Base-by-base conservation (phyloP, 345 rosid genomes). In the Citrus sinensis region DNA sequence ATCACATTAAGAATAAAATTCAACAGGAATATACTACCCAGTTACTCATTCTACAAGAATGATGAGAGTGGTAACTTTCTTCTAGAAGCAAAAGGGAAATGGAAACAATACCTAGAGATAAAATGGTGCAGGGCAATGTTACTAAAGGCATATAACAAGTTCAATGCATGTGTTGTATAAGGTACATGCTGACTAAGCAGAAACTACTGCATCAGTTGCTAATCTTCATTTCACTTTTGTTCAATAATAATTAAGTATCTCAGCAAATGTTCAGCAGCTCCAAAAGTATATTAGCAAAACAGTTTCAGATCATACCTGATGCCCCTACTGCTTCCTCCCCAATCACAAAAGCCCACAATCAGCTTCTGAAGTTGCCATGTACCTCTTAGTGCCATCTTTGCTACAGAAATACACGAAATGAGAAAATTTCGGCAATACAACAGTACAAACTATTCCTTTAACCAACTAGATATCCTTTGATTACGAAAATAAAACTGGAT, bases 321-420 rank as follows among this genome's bases (percentile, higher is more conserved):
- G 68, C 98, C 97, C 67, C 93, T 86, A 67, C 99, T 92, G 80
- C 98, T 96, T 25, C 97, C 99, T 72, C 99, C 98, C 99, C 97
- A 91, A 63, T 92, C 89, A 78, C 92, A 86, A 71, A 87, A 92
- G 89, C 98, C 92, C 25, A 92, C 97, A 3, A 92, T 81, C 76
- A 95, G 87, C 85, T 88, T 95, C 80, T 89, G 80, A 34, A 93
- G 98, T 83, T 95, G 98, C 99, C 99, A 95, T 7, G 83, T 89
- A 42, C 97, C 98, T 88, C 93, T 86, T 46, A 84, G 74, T 22
- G 99, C 91, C 99, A 95, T 93, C 87, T 79, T 78, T 51, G 14
- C 56, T 34, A 7, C 35, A 64, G 25, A 76, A 75, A 6, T 3
- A 37, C 9, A 30, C 2, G 2, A n/a, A 27, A 34, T 56, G 22